These are phyloP conservation scores for Arthrobotrys entomopaga DNA, from an alignment of 2,329 filamentous ascomycete species.

Conservation along the genomic window DNA sequence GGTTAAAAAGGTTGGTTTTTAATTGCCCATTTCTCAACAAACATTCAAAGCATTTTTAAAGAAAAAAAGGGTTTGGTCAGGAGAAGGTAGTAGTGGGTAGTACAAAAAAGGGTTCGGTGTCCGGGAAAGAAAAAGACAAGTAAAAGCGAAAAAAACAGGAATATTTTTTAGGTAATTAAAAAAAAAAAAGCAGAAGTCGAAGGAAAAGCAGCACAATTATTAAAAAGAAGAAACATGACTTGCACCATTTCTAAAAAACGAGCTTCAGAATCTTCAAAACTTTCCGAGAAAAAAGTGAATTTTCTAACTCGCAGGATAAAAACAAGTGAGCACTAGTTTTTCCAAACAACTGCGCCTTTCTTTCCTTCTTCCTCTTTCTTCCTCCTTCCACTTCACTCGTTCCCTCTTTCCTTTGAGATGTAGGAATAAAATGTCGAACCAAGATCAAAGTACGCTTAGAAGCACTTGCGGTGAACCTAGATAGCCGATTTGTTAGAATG, in stretches of 20 bases:
- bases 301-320: constrained; percentile 36
- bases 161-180: constrained; percentile 8
- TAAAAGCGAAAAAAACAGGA: constrained; percentile 22
- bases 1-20: constrained; percentile 54
- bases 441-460: constrained; percentile 58
- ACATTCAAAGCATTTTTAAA: constrained; percentile 56
- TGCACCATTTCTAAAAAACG: constrained; percentile 31
- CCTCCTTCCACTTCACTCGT: constrained; percentile 39
- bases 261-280: constrained; percentile 40
- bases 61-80: constrained; percentile 31
- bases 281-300: constrained; percentile 40
- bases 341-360: constrained; percentile 32
- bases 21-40: constrained; percentile 56
- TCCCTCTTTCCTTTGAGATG: constrained; percentile 56
- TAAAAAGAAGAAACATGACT: constrained; percentile 37
- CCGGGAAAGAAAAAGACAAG: constrained; percentile 45
- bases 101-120: constrained; percentile 29
- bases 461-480: constrained; percentile 60
- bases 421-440: constrained; percentile 55
- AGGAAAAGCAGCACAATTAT: not conserved
- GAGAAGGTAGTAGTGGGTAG: constrained; percentile 15
- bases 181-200: not conserved
- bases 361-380: constrained; percentile 1
- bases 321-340: constrained; percentile 21
- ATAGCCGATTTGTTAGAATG: constrained; percentile 21